Evolutionary conservation across 306 rosid genomes (phyloP).

Genomic region (Rosa chinensis): DNA sequence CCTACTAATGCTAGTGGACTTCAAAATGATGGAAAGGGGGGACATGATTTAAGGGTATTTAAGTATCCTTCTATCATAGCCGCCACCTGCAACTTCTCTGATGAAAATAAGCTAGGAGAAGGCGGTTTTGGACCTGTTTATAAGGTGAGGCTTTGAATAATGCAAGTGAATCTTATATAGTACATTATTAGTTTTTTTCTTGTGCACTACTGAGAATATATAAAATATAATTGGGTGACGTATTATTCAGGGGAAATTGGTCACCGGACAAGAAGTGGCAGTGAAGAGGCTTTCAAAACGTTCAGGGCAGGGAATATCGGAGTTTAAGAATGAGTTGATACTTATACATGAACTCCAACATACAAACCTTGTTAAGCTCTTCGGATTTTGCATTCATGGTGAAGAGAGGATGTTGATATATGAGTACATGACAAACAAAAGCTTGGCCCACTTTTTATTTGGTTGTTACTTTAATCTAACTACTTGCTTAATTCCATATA

Average conservation of each 20-base stretch:
- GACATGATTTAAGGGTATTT: conserved; percentile 8
- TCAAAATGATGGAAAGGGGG: background rate
- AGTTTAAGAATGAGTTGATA: conserved; percentile 3
- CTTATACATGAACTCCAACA: conserved; percentile 10
- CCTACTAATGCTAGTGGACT: background rate
- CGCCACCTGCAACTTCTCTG: background rate
- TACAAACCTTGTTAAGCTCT: background rate
- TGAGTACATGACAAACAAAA: conserved; percentile 1
- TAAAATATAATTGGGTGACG: background rate
- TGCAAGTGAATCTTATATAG: background rate
- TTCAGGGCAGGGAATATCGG: background rate
- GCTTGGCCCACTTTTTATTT: background rate
- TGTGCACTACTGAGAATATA: background rate
- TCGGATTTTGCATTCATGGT: conserved; percentile 6
- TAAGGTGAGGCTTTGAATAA: background rate
- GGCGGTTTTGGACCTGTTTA: conserved; percentile 14
- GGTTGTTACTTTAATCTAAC: background rate
- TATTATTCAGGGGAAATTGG: background rate
- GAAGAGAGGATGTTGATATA: conserved; percentile 5
- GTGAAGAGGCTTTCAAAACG: background rate
- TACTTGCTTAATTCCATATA: background rate
- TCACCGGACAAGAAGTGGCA: background rate
- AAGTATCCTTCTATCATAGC: conserved; percentile 2
- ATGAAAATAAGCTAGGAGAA: background rate
- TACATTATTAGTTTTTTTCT: background rate